phyloP scores from a whole-genome alignment of 176 grass and related monocot genomes.

The Pharus latifolius region DNA sequence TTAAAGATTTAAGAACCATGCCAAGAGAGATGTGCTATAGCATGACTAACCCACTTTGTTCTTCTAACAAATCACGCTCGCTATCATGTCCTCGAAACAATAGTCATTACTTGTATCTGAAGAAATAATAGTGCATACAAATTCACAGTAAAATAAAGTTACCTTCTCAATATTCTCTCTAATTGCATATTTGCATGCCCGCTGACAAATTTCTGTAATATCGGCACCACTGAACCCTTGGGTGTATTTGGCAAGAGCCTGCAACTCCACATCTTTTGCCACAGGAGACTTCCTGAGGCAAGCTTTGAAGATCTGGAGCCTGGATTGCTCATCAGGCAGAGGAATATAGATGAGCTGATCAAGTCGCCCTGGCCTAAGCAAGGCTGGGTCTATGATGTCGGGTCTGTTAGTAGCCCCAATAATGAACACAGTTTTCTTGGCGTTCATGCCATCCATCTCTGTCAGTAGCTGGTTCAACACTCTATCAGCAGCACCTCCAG shows the following conservation, averaged over 20 bases:
- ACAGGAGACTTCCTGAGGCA: conserved; percentile 81
- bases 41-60: too few species aligned
- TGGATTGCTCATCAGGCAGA: conserved; percentile 62
- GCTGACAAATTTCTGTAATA: conserved; percentile 87
- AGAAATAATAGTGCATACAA: not conserved
- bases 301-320: conserved; percentile 69
- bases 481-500: conserved; percentile 75
- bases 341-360: conserved; percentile 92
- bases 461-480: conserved; percentile 81
- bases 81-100: too few species aligned
- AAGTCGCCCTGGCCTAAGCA: conserved; percentile 80
- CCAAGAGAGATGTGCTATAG: too few species aligned
- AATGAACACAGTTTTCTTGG: conserved; percentile 83
- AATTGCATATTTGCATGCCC: conserved; percentile 82
- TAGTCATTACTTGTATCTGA: too few species aligned
- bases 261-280: conserved; percentile 67
- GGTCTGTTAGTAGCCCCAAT: conserved; percentile 85
- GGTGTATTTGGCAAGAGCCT: conserved; percentile 72
- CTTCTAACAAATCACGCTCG: too few species aligned
- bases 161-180: conserved; percentile 93
- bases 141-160: not conserved
- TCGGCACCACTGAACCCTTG: conserved; percentile 92
- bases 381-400: conserved; percentile 79
- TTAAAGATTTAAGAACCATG: too few species aligned
- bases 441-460: conserved; percentile 91